A percentile compares a stretch with the other conserved stretches of the same genome.
Evolutionary conservation across 306 rosid species (phyloP).

Genomic region (Vicia villosa): DNA sequence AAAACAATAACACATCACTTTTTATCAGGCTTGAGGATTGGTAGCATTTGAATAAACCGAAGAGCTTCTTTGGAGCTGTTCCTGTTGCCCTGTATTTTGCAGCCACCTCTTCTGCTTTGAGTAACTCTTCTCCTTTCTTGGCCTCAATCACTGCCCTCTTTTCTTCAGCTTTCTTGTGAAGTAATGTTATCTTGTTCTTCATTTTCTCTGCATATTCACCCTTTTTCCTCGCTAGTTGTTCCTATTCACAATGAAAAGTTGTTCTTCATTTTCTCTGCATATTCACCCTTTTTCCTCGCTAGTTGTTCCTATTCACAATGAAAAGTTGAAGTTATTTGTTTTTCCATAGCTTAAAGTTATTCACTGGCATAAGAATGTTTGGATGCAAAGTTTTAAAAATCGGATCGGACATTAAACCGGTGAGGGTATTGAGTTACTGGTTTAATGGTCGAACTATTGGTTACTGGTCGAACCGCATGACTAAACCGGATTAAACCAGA

Average conservation of each 20-base stretch:
- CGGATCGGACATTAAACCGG: no score
- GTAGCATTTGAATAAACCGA: slow-evolving; percentile 49
- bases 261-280: slow-evolving; percentile 70
- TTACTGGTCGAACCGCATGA: no score
- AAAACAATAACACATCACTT: slow-evolving; percentile 6
- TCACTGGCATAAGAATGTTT: no score
- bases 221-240: no score
- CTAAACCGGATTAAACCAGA: no score
- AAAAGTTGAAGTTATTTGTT: background rate
- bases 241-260: no score
- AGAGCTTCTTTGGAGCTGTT: slow-evolving; percentile 68
- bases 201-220: no score
- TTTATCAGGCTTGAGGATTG: slow-evolving; percentile 2
- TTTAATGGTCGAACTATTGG: no score
- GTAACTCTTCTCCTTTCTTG: slow-evolving; percentile 63
- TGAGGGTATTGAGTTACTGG: no score
- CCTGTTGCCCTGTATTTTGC: slow-evolving; percentile 90
- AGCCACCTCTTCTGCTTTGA: slow-evolving; percentile 81
- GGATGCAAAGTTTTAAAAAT: no score
- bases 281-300: slow-evolving; percentile 81
- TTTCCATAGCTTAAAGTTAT: background rate
- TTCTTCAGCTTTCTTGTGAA: slow-evolving; percentile 82
- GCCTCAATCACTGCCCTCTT: slow-evolving; percentile 81
- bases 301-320: slow-evolving; percentile 60
- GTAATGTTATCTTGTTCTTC: slow-evolving; percentile 69